Conservation (phyloP, 1,284 basidiomycete genomes). For the Cutaneotrichosporon sp. region DNA sequence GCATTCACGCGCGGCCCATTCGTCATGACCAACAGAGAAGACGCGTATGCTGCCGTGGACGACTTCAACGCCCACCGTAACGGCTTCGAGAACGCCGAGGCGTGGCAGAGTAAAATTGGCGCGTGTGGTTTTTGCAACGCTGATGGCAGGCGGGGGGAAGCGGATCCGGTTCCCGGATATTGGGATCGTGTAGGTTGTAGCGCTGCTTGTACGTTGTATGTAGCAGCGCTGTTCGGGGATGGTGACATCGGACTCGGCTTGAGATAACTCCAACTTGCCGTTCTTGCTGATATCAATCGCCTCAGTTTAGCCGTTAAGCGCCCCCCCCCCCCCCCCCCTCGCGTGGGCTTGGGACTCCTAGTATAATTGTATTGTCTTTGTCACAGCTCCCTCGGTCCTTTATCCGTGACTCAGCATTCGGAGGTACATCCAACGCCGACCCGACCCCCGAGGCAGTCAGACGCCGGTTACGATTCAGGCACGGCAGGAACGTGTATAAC, state of each 20-base stretch:
- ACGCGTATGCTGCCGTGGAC: conserved; percentile 75
- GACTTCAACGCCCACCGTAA: conserved; percentile 79
- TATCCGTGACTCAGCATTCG: too few relatives aligned
- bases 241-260: too few relatives aligned
- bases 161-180: not conserved
- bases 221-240: too few relatives aligned
- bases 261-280: too few relatives aligned
- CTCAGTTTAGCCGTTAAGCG: too few relatives aligned
- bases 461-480: not conserved
- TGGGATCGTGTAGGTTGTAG: not conserved
- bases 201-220: too few relatives aligned
- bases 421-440: not conserved
- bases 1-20: conserved; percentile 64
- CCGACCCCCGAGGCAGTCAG: not conserved
- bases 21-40: conserved; percentile 76
- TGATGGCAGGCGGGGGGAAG: conserved; percentile 1
- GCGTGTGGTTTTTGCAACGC: not conserved
- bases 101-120: conserved; percentile 83
- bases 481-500: not conserved
- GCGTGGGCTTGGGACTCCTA: too few relatives aligned
- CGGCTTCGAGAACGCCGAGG: conserved; percentile 86
- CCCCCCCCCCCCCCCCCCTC: too few relatives aligned
- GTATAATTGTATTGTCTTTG: too few relatives aligned
- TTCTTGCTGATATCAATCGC: too few relatives aligned
- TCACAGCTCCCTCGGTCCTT: not conserved